Conservation (phyloP, 495 filamentous ascomycete genomes). For the Lineolata rhizophorae region DNA sequence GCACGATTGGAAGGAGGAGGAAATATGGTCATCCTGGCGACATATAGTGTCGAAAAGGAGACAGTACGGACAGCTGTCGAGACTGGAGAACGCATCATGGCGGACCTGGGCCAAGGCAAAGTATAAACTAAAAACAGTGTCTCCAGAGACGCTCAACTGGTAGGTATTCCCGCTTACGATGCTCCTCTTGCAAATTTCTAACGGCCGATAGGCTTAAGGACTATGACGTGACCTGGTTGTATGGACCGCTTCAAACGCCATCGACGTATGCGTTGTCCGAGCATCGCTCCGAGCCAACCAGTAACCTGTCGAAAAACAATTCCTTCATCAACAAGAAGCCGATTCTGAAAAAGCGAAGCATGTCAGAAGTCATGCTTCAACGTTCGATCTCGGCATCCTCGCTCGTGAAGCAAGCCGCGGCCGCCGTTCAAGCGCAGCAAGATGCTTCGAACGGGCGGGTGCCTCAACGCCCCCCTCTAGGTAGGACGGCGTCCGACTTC, state of each 20-base stretch:
- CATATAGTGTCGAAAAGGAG: slow-evolving; percentile 62
- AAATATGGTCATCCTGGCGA: slow-evolving; percentile 95
- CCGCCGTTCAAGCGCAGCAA: slow-evolving; percentile 77
- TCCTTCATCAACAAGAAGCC: slow-evolving; percentile 76
- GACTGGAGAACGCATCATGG: slow-evolving; percentile 95
- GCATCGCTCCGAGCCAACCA: slow-evolving; percentile 28
- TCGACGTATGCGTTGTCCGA: slow-evolving; percentile 15
- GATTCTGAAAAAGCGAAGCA: slow-evolving; percentile 87
- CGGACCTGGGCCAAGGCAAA: slow-evolving; percentile 91
- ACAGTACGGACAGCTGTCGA: slow-evolving; percentile 55
- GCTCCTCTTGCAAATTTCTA: not conserved
- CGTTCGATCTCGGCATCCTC: slow-evolving; percentile 77
- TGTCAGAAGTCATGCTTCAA: slow-evolving; percentile 90
- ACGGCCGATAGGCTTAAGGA: slow-evolving; percentile 60
- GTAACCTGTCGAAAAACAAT: slow-evolving; percentile 50
- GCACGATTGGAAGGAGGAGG: slow-evolving; percentile 87
- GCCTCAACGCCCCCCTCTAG: slow-evolving; percentile 21
- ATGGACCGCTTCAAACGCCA: slow-evolving; percentile 69
- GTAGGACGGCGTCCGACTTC: slow-evolving; percentile 44
- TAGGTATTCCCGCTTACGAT: slow-evolving; percentile 25
- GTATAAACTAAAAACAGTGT: slow-evolving; percentile 63
- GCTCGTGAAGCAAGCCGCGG: slow-evolving; percentile 80
- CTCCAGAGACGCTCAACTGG: slow-evolving; percentile 81
- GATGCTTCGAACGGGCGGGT: slow-evolving; percentile 18
- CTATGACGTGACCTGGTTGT: slow-evolving; percentile 93